Evolutionary conservation across 805 yeast genomes (phyloP).

Genomic region (Wickerhamiella alocasiicola): DNA sequence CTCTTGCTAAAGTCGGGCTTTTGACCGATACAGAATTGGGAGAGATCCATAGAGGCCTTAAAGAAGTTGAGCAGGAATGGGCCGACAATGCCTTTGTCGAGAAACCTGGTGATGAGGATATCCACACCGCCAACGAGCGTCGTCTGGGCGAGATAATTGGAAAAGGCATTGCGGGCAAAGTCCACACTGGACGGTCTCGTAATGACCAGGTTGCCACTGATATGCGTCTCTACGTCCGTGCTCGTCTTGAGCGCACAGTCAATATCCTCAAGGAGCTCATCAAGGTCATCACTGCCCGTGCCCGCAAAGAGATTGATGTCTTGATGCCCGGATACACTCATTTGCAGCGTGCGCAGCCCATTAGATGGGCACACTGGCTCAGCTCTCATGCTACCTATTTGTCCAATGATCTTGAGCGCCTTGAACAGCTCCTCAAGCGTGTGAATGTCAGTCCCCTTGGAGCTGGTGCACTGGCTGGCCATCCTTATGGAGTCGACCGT

Average conservation of each 20-base stretch:
- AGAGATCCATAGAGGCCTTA: conserved; percentile 77
- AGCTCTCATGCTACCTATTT: conserved; percentile 90
- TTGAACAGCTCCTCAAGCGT: conserved; percentile 67
- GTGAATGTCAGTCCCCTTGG: conserved; percentile 88
- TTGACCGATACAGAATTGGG: conserved; percentile 58
- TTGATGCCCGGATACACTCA: conserved; percentile 99
- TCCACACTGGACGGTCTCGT: conserved; percentile 98
- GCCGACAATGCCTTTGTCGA: conserved; percentile 49
- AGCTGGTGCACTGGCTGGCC: conserved; percentile 97
- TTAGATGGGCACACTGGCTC: conserved; percentile 98
- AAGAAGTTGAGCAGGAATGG: conserved; percentile 71
- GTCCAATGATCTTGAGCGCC: conserved; percentile 77
- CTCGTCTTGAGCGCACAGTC: conserved; percentile 47
- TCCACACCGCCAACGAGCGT: conserved; percentile 97
- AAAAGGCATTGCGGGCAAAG: conserved; percentile 86
- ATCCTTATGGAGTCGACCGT: conserved; percentile 97
- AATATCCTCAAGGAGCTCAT: conserved; percentile 50
- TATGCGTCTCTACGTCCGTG: conserved; percentile 88
- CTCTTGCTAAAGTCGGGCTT: conserved; percentile 66
- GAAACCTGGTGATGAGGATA: conserved; percentile 89
- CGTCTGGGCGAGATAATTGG: conserved; percentile 95
- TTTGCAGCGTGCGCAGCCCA: conserved; percentile 98
- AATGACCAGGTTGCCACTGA: conserved; percentile 99
- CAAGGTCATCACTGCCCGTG: conserved; percentile 56
- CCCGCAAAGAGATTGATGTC: conserved; percentile 72